A percentile compares a stretch with the other conserved stretches of the same genome.
Conservation (phyloP, 2,329 filamentous ascomycete species). For the Fusarium brevicatenulatum region DNA sequence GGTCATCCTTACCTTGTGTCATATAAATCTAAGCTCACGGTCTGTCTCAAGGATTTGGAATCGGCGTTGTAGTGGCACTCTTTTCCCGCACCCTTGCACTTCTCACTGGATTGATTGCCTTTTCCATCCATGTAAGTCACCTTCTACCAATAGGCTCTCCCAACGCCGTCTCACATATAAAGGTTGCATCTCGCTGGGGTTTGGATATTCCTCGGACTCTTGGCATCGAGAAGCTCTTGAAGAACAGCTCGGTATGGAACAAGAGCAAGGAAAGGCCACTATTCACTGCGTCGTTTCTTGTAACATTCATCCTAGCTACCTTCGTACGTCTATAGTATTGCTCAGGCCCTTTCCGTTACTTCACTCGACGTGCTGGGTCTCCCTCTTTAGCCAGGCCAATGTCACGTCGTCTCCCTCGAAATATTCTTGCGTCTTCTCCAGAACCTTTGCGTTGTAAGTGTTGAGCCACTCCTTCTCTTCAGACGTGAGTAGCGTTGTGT, state of each 20-base stretch:
- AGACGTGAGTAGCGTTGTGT: slow-evolving; percentile 74
- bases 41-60: slow-evolving; percentile 64
- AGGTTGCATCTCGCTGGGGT: slow-evolving; percentile 58
- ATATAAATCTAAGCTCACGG: background rate
- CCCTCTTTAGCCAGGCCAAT: slow-evolving; percentile 83
- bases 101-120: slow-evolving; percentile 71
- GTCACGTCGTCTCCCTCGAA: slow-evolving; percentile 79
- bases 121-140: slow-evolving; percentile 69
- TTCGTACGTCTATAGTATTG: slow-evolving; percentile 56
- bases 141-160: background rate
- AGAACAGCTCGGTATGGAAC: slow-evolving; percentile 55
- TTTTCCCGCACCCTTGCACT: slow-evolving; percentile 78
- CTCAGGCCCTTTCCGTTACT: slow-evolving; percentile 37
- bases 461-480: slow-evolving; percentile 89
- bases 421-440: slow-evolving; percentile 80
- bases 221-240: slow-evolving; percentile 50
- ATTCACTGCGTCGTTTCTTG: slow-evolving; percentile 76
- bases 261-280: slow-evolving; percentile 67
- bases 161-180: slow-evolving; percentile 17
- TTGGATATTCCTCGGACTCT: slow-evolving; percentile 53
- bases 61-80: slow-evolving; percentile 72
- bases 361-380: slow-evolving; percentile 73
- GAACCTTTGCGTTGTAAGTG: slow-evolving; percentile 82
- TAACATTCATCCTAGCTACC: slow-evolving; percentile 75
- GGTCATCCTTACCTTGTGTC: slow-evolving; percentile 9